Conservation (phyloP, 768 basidiomycete species). For the Mycena polygramma region DNA sequence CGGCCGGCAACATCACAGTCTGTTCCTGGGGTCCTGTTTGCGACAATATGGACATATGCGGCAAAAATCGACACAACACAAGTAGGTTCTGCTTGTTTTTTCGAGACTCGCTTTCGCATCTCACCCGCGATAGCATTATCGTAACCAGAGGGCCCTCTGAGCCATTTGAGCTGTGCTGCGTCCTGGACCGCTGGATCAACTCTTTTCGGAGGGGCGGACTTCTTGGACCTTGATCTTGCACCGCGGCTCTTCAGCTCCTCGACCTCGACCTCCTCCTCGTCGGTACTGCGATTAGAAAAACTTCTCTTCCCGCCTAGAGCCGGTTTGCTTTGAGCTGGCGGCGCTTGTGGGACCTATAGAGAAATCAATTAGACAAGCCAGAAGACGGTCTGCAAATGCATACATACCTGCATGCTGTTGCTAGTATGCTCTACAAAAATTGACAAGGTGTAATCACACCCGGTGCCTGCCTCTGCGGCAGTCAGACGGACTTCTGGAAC, state of each 20-base stretch:
- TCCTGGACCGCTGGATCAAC: not conserved
- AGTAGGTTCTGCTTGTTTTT: not conserved
- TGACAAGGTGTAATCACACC: not conserved
- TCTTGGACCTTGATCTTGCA: not conserved
- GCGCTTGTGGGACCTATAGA: not conserved
- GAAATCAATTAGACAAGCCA: not conserved
- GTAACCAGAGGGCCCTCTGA: not conserved
- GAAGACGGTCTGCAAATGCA: too few relatives aligned
- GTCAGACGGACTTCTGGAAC: not conserved
- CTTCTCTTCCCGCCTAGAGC: not conserved
- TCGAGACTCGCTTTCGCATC: not conserved
- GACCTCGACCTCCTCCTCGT: not conserved
- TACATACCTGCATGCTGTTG: too few relatives aligned
- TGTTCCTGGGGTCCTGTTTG: not conserved
- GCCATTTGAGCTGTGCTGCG: not conserved
- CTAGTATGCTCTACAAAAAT: conserved; percentile 1
- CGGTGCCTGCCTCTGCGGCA: not conserved
- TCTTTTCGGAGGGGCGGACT: not conserved
- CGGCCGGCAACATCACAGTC: not conserved
- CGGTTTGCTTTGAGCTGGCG: too few relatives aligned
- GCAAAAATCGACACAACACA: not conserved
- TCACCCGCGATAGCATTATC: not conserved
- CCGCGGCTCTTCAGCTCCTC: not conserved
- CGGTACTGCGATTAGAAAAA: not conserved
- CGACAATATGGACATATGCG: conserved; percentile 3